phyloP scores from a whole-genome alignment of 2,329 filamentous ascomycete species.

The Elsinoe necatrix region DNA sequence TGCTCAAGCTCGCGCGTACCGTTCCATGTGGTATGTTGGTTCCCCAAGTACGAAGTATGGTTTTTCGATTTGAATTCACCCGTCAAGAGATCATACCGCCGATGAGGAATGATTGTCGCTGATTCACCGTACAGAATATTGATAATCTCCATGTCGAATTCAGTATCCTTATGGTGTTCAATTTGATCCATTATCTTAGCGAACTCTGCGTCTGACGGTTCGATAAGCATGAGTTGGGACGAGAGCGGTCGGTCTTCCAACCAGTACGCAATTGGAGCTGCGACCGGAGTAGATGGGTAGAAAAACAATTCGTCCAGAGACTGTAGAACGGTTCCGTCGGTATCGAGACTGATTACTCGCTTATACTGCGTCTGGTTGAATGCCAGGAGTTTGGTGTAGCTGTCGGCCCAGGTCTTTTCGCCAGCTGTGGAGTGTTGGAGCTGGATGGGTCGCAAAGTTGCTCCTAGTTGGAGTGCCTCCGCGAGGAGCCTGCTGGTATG shows the following conservation, averaged over 20 bases:
- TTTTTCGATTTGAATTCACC: constrained; percentile 53
- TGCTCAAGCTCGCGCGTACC: constrained; percentile 47
- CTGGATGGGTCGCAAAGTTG: constrained; percentile 41
- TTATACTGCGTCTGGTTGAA: constrained; percentile 59
- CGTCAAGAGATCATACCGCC: constrained; percentile 53
- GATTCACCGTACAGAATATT: constrained; percentile 54
- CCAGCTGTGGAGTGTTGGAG: constrained; percentile 26
- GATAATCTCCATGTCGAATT: constrained; percentile 55
- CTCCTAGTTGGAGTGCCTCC: constrained; percentile 39
- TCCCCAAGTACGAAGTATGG: constrained; percentile 47
- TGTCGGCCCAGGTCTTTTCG: constrained; percentile 49
- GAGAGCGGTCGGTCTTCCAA: constrained; percentile 33
- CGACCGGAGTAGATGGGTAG: constrained; percentile 51
- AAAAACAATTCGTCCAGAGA: constrained; percentile 64
- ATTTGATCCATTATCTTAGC: constrained; percentile 27
- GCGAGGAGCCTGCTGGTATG: constrained; percentile 19
- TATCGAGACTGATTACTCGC: constrained; percentile 51
- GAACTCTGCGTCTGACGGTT: constrained; percentile 39
- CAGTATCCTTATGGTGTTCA: constrained; percentile 25
- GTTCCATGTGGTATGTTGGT: constrained; percentile 49
- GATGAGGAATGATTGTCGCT: constrained; percentile 57
- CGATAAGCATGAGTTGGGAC: constrained; percentile 18
- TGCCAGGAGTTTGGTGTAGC: constrained; percentile 59
- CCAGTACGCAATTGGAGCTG: constrained; percentile 68
- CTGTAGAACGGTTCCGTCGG: constrained; percentile 55